phyloP scores from a whole-genome alignment of 306 rosid species.

The Sechiopsis laciniata region DNA sequence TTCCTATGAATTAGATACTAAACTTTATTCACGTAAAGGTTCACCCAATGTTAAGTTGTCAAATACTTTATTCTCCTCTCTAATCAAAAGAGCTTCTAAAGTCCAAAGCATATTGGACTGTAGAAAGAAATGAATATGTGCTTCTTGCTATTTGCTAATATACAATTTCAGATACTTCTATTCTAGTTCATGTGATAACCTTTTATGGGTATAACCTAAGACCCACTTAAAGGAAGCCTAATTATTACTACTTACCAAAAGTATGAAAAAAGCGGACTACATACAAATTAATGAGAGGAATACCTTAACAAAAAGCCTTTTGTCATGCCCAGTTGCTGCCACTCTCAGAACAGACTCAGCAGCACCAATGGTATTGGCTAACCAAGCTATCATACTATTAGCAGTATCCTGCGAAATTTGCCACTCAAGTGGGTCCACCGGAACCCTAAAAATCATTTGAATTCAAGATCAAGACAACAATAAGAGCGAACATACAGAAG shows the following conservation, averaged over 20 bases:
- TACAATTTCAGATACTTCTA: background rate
- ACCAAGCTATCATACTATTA: constrained; percentile 57
- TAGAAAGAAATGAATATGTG: background rate
- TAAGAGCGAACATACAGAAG: background rate
- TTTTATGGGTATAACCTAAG: background rate
- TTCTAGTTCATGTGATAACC: background rate
- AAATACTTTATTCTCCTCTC: background rate
- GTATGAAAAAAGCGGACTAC: background rate
- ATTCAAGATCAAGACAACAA: background rate
- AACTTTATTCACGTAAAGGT: background rate
- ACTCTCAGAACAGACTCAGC: constrained; percentile 93
- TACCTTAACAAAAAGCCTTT: constrained; percentile 83
- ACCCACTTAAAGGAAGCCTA: background rate
- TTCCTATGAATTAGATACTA: background rate
- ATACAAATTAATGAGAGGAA: background rate
- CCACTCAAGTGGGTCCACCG: constrained; percentile 96
- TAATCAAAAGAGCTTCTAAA: background rate
- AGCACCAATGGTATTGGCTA: constrained; percentile 83
- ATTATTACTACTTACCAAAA: background rate
- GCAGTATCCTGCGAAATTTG: constrained; percentile 91
- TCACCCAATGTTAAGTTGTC: background rate
- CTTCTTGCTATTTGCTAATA: background rate
- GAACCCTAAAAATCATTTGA: constrained; percentile 46
- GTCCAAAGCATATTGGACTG: background rate
- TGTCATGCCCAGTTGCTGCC: constrained; percentile 94